A percentile compares a stretch with the other conserved stretches of the same genome.
Evolutionary conservation across 345 rosid species (phyloP).

Genomic region (Aquilaria sinensis): DNA sequence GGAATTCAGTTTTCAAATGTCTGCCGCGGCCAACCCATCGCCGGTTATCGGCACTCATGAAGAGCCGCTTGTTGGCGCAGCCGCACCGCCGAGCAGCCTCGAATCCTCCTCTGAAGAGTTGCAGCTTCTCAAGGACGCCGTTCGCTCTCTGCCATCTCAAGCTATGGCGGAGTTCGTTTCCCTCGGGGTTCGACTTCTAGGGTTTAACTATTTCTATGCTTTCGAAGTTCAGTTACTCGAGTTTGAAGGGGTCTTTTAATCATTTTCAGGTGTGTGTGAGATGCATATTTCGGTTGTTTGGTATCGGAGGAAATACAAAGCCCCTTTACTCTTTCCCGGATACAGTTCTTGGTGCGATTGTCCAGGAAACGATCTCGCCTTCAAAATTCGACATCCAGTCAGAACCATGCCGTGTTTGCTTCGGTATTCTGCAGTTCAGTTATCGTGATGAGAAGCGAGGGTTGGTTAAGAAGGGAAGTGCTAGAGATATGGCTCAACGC

Average conservation of each 20-base stretch:
- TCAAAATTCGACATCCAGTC: constrained; percentile 19
- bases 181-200: constrained; percentile 34
- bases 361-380: constrained; percentile 11
- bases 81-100: background rate
- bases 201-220: background rate
- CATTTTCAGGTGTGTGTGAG: constrained; percentile 61
- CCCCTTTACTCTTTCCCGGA: constrained; percentile 23
- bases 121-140: constrained; percentile 33
- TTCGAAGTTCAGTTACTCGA: background rate
- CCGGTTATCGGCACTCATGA: constrained; percentile 4
- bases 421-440: constrained; percentile 72
- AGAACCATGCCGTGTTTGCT: constrained; percentile 58
- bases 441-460: constrained; percentile 31
- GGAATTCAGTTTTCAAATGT: constrained; percentile 24
- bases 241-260: background rate
- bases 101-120: constrained; percentile 16
- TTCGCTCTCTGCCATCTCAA: constrained; percentile 44
- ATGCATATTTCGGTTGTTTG: constrained; percentile 67
- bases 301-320: constrained; percentile 28
- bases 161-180: constrained; percentile 59
- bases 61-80: constrained; percentile 6
- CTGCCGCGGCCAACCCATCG: constrained; percentile 18
- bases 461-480: constrained; percentile 29
- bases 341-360: constrained; percentile 23
- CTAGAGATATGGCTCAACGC: constrained; percentile 33